These are phyloP conservation scores for Erysimum cheiranthoides DNA, from an alignment of 345 rosid species.

Conservation along the genomic window DNA sequence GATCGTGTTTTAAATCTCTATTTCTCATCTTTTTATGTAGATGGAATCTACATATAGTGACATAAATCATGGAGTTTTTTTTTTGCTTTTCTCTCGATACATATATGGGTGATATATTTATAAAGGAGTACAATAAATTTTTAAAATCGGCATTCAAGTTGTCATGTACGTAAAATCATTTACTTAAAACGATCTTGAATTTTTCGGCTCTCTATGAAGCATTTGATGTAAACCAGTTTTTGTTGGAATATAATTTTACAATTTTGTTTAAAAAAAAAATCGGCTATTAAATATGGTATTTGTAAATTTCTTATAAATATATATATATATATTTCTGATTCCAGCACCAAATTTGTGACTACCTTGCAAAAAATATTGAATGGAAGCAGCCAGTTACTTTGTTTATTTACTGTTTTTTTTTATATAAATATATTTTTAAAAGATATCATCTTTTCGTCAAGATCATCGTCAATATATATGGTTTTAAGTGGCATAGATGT, in stretches of 20 bases:
- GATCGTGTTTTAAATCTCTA: slow-evolving; percentile 43
- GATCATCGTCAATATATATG: background rate
- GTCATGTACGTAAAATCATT: too few relatives aligned
- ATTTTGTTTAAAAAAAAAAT: too few relatives aligned
- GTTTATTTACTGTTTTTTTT: slow-evolving; percentile 1
- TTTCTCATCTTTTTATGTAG: slow-evolving; percentile 34
- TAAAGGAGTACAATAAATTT: background rate
- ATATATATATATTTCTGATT: too few relatives aligned
- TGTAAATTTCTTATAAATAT: background rate
- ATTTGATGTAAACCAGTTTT: too few relatives aligned
- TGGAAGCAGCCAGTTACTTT: background rate
- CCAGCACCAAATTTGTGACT: background rate
- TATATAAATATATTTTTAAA: background rate
- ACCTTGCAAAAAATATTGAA: background rate
- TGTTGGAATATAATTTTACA: too few relatives aligned
- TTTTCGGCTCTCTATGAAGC: too few relatives aligned
- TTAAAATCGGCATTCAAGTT: background rate
- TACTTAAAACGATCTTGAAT: too few relatives aligned
- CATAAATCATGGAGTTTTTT: slow-evolving; percentile 32
- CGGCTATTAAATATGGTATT: background rate
- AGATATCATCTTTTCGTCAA: background rate
- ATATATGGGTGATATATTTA: background rate
- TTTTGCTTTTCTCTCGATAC: slow-evolving; percentile 23
- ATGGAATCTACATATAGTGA: slow-evolving; percentile 37
- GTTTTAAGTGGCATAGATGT: background rate